Evolutionary conservation across 192 early-diverging fungal species (phyloP).

Genomic region (Linderina pennispora): DNA sequence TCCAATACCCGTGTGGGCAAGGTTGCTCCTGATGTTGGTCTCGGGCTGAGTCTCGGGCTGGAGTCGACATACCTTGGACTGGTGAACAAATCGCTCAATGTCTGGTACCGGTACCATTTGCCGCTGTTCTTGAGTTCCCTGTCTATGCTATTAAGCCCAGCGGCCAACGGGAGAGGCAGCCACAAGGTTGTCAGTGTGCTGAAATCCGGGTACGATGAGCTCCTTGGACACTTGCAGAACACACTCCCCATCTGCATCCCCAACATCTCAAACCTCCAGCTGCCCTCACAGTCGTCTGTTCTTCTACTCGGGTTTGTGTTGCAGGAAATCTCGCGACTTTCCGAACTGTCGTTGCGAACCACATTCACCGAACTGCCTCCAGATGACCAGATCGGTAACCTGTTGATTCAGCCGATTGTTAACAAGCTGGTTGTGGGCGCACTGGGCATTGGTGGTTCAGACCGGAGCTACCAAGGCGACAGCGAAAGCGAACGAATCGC

Average conservation of each 20-base stretch:
- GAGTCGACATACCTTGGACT: constrained; percentile 21
- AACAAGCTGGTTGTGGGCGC: not conserved
- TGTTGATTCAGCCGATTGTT: not conserved
- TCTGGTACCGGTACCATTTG: constrained; percentile 22
- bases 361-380: not conserved
- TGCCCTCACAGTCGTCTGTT: not conserved
- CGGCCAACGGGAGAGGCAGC: not conserved
- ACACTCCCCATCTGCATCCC: not conserved
- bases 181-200: constrained; percentile 1
- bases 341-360: not conserved
- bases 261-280: not conserved
- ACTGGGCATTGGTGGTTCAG: constrained; percentile 1
- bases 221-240: not conserved
- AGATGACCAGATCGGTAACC: not conserved
- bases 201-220: not conserved
- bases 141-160: not conserved
- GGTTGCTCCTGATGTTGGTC: constrained; percentile 1
- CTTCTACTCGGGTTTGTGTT: constrained; percentile 10
- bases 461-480: not conserved
- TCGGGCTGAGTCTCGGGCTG: constrained; percentile 27
- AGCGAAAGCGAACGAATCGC: constrained; percentile 5
- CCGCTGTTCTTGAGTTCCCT: constrained; percentile 15
- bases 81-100: constrained; percentile 6
- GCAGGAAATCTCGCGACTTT: constrained; percentile 5
- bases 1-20: not conserved